phyloP scores from a whole-genome alignment of 306 rosid genomes.

The Medicago arabica region DNA sequence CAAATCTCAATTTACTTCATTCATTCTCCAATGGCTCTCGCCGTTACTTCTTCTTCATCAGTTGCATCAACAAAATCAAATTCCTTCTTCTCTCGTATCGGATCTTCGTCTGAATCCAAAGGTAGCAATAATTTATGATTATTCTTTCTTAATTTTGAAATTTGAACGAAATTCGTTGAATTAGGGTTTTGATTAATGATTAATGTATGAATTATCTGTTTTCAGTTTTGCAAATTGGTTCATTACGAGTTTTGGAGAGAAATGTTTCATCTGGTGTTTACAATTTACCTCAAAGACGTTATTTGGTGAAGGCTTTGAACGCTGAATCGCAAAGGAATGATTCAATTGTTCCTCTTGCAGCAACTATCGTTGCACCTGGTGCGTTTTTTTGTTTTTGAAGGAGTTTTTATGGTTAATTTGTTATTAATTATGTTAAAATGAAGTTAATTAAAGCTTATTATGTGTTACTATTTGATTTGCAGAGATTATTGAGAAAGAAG shows the following conservation, averaged over 20 bases:
- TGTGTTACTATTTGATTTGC: slow-evolving; percentile 36
- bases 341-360: slow-evolving; percentile 66
- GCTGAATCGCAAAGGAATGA: slow-evolving; percentile 61
- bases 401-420: neutral
- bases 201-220: slow-evolving; percentile 9
- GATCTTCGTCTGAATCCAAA: slow-evolving; percentile 57
- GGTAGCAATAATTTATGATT: slow-evolving; percentile 43
- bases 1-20: slow-evolving; percentile 1
- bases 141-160: neutral
- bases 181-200: neutral
- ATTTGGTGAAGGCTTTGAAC: slow-evolving; percentile 53
- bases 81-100: slow-evolving; percentile 50
- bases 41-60: slow-evolving; percentile 63
- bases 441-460: slow-evolving; percentile 16
- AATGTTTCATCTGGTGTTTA: slow-evolving; percentile 40
- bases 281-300: slow-evolving; percentile 48
- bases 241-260: slow-evolving; percentile 50
- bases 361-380: slow-evolving; percentile 70
- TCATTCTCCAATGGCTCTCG: slow-evolving; percentile 62
- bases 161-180: neutral
- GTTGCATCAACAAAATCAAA: slow-evolving; percentile 57
- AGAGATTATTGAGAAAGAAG: slow-evolving; percentile 67
- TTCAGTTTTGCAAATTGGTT: slow-evolving; percentile 66
- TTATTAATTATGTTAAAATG: neutral
- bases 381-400: neutral